Base-by-base conservation (phyloP, 1,139 yeast genomes). In the Pichia norvegensis region DNA sequence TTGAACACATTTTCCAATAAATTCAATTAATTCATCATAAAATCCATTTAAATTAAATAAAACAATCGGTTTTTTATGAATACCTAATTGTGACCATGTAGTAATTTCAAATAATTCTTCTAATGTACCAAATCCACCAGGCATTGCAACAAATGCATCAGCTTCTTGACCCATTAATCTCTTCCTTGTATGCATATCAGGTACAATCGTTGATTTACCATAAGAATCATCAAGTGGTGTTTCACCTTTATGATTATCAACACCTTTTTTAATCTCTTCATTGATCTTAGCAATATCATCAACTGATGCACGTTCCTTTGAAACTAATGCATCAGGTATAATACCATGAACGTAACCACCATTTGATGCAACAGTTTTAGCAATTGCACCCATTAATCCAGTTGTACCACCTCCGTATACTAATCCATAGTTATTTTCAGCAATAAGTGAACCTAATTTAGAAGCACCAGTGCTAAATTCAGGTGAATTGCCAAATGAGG, bases 341-440 rank as follows among this genome's bases (percentile, higher is more conserved):
- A 87, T 76, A 8, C 96, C 96, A 55, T 84, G 90, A 40, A 86
- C 95, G 49, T 79, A 75, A 2, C 92, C 95, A 25, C 81, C 83
- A 43, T 67, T 68, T 7, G 77, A 63, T 45, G 83, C 79, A 47
- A 85, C 78, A 0, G 87, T 75, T 50, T 77, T 73, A n/a, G 95
- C 95, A 45, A 86, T 78, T 3, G 79, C 71, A 2, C 96, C 96
- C 95, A 86, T 88, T 46, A 86, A 65, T 4, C 95, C 92, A 2
- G 85, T 81, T 27, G 92, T 80, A 19, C 96, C 96, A 38, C 96
- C 97, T 29, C 96, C 96, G 58, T 87, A 87, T 9, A 87, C 95
- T 42, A 87, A 68, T 3, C 88, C 88, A 81, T 87, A 84, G 48
- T 74, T 70, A 48, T 71, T 69, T 27, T 65, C 59, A 19, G 87